phyloP scores from a whole-genome alignment of 208 protist genomes.

The Leishmania tarentolae region DNA sequence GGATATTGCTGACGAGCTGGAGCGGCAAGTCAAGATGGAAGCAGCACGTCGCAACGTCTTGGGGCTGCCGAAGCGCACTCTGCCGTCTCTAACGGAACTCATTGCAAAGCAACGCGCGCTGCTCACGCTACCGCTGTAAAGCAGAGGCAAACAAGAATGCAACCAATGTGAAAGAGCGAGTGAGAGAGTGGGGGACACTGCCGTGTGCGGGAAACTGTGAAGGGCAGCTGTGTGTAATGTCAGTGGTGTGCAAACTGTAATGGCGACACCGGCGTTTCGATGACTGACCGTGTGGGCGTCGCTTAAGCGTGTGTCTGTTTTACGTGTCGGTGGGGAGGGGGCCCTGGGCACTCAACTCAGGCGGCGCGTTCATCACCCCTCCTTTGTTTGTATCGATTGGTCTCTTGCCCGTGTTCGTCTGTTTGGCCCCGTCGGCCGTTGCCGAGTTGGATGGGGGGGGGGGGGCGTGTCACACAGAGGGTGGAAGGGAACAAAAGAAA shows the following conservation, averaged over 20 bases:
- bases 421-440: not conserved
- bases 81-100: conserved; percentile 58
- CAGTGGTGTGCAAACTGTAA: not conserved
- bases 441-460: not conserved
- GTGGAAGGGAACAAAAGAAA: too few relatives aligned
- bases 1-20: conserved; percentile 50
- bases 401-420: conserved; percentile 4
- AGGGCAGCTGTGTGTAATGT: not conserved
- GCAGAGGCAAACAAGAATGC: not conserved
- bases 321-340: not conserved
- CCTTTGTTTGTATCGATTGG: too few relatives aligned
- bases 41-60: conserved; percentile 56
- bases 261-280: not conserved
- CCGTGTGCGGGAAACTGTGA: not conserved
- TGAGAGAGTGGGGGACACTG: not conserved
- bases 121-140: conserved; percentile 63
- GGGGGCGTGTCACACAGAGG: not conserved
- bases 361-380: not conserved
- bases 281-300: not conserved
- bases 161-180: not conserved
- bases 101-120: conserved; percentile 75
- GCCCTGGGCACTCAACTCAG: not conserved
- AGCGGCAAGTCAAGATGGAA: conserved; percentile 45
- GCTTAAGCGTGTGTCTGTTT: not conserved
- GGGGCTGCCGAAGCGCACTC: conserved; percentile 57